Conservation (phyloP, 345 rosid species). For the Barbarea vulgaris region DNA sequence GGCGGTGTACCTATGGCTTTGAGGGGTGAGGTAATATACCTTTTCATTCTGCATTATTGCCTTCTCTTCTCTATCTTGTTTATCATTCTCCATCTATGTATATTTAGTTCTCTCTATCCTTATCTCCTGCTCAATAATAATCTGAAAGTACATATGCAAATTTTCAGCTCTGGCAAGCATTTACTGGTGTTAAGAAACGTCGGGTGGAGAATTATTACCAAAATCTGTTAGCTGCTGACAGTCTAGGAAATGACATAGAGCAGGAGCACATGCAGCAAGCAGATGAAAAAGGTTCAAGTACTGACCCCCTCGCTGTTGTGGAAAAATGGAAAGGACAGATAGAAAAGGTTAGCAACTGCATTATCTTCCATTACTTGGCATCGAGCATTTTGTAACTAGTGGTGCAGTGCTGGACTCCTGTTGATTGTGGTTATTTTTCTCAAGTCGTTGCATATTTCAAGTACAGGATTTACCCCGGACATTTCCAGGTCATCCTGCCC, state of each 20-base stretch:
- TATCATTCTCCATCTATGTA: conserved; percentile 2
- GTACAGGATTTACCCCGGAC: conserved; percentile 97
- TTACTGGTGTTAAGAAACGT: conserved; percentile 83
- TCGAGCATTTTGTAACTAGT: background rate
- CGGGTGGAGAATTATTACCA: conserved; percentile 81
- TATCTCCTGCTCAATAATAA: conserved; percentile 17
- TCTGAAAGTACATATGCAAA: conserved; percentile 31
- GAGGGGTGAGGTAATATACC: conserved; percentile 86
- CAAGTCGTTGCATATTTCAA: conserved; percentile 36
- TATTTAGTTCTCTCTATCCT: background rate
- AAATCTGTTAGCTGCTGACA: conserved; percentile 64
- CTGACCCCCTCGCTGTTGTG: conserved; percentile 46
- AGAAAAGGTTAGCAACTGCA: conserved; percentile 30
- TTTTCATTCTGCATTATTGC: conserved; percentile 1
- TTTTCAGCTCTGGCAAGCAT: conserved; percentile 98
- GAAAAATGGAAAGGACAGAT: conserved; percentile 42
- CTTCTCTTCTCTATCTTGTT: conserved; percentile 1
- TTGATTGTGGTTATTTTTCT: conserved; percentile 24
- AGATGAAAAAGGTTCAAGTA: conserved; percentile 43
- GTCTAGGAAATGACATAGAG: conserved; percentile 49
- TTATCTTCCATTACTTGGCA: background rate
- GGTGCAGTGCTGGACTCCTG: conserved; percentile 9
- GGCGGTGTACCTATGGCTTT: conserved; percentile 98
- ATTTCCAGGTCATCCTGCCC: conserved; percentile 98
- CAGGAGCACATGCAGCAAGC: conserved; percentile 38